A percentile compares a stretch with the other conserved stretches of the same genome.
Evolutionary conservation across 495 filamentous ascomycete genomes (phyloP).

Genomic region (Clohesyomyces aquaticus): DNA sequence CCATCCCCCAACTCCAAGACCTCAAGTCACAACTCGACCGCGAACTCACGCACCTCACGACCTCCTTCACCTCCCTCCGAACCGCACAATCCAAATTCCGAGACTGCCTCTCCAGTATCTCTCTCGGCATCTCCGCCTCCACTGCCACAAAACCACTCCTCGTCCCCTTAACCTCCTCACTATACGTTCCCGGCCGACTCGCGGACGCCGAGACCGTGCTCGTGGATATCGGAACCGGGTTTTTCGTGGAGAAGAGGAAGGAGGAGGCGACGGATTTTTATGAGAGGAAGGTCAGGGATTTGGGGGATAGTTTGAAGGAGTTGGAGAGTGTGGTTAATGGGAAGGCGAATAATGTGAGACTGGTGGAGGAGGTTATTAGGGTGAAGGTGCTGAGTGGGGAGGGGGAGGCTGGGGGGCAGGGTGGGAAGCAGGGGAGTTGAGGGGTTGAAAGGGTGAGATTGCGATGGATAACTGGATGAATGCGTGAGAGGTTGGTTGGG

Average conservation of each 20-base stretch:
- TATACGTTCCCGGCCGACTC: slow-evolving; percentile 87
- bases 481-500: neutral
- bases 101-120: slow-evolving; percentile 78
- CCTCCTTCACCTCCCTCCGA: slow-evolving; percentile 84
- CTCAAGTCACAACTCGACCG: slow-evolving; percentile 95
- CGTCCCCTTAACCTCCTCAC: slow-evolving; percentile 86
- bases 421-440: neutral
- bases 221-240: slow-evolving; percentile 95
- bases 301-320: slow-evolving; percentile 77
- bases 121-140: slow-evolving; percentile 34
- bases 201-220: slow-evolving; percentile 78
- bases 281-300: slow-evolving; percentile 75
- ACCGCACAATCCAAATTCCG: slow-evolving; percentile 88
- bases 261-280: slow-evolving; percentile 85
- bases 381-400: slow-evolving; percentile 34
- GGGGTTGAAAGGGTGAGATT: neutral
- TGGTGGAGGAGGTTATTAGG: slow-evolving; percentile 83
- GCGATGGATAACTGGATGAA: neutral
- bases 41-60: slow-evolving; percentile 89
- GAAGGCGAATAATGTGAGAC: slow-evolving; percentile 79
- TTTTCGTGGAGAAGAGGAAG: slow-evolving; percentile 90
- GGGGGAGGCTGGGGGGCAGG: slow-evolving; percentile 20
- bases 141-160: slow-evolving; percentile 67
- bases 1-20: slow-evolving; percentile 59
- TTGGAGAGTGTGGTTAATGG: slow-evolving; percentile 83